phyloP scores from a whole-genome alignment of 129 eudicot species.

The Heracleum sosnowskyi region DNA sequence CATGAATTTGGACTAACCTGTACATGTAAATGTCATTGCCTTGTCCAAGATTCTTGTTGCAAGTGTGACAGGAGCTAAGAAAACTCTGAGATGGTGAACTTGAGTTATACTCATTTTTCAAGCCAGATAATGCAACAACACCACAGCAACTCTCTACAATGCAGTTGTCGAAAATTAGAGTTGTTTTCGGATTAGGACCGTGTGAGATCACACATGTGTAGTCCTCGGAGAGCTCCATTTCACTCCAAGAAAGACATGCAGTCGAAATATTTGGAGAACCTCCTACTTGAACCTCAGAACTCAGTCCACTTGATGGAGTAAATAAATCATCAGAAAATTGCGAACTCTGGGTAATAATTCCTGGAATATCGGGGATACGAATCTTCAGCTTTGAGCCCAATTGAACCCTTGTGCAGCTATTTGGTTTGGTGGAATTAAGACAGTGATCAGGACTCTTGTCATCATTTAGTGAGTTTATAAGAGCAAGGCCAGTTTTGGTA shows the following conservation, averaged over 20 bases:
- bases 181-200: slow-evolving; percentile 92
- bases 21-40: slow-evolving; percentile 68
- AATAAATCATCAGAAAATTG: slow-evolving; percentile 22
- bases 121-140: slow-evolving; percentile 26
- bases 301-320: slow-evolving; percentile 22
- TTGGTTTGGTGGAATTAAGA: slow-evolving; percentile 18
- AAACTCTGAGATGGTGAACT: slow-evolving; percentile 26
- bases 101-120: slow-evolving; percentile 16
- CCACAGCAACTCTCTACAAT: slow-evolving; percentile 67
- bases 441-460: not conserved
- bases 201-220: slow-evolving; percentile 86
- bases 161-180: slow-evolving; percentile 80
- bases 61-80: slow-evolving; percentile 53
- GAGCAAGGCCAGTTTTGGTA: slow-evolving; percentile 65
- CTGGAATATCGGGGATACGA: slow-evolving; percentile 57
- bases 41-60: slow-evolving; percentile 55
- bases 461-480: slow-evolving; percentile 26
- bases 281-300: slow-evolving; percentile 12
- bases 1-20: slow-evolving; percentile 39
- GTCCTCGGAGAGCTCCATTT: slow-evolving; percentile 92
- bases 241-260: slow-evolving; percentile 44
- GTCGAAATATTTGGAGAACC: slow-evolving; percentile 11
- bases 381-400: slow-evolving; percentile 60
- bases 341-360: slow-evolving; percentile 49
- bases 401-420: slow-evolving; percentile 26